Base-by-base conservation (phyloP, 108 stramenopile species). In the Nitzschia sp. region DNA sequence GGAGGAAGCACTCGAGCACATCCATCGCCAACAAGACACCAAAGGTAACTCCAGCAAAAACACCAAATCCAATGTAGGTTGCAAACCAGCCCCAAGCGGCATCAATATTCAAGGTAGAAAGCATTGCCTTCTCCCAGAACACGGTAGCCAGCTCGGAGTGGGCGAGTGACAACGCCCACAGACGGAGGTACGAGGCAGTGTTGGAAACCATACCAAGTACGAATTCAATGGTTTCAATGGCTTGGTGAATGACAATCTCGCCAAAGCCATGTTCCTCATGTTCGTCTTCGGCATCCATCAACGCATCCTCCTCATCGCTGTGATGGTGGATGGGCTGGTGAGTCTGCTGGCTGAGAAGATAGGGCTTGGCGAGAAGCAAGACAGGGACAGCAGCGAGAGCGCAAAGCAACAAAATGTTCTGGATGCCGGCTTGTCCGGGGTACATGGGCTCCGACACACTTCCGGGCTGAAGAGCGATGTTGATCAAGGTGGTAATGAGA, bases 191-290 rank as follows among this genome's bases (percentile, higher is more conserved):
- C 0, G 97, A 98, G 21, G 98, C 98, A 4, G 98, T 99, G 97
- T 99, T 97, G 67, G 95, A 96, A 26, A 99, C 95, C 96, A 97
- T 97, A 66, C 97, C 97, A 61, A 99, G 90, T 45, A 98, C 96
- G 58, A 99, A 99, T 78, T 99, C 98, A 76, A 99, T 99, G 31
- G 98, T 99, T 85, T 99, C 98, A 78, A 99, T 99, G 64, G 92
- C 95, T 79, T 98, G 96, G 79, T 95, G 98, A 64, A 96, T 96
- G 42, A 96, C 31, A 60, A 95, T 92, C 79, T 96, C 98, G 27
- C 96, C 96, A 56, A 96, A 89, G 18, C 85, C 85, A 58, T 95
- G 91, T 21, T 95, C 82, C 11, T 84, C 89, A n/a, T 77, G 92
- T 17, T 90, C 76, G 23, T 86, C 90, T 48, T 79, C 90, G 27